These are phyloP conservation scores for Cinchona pubescens DNA, from an alignment of 257 asterid genomes.

Conservation along the genomic window DNA sequence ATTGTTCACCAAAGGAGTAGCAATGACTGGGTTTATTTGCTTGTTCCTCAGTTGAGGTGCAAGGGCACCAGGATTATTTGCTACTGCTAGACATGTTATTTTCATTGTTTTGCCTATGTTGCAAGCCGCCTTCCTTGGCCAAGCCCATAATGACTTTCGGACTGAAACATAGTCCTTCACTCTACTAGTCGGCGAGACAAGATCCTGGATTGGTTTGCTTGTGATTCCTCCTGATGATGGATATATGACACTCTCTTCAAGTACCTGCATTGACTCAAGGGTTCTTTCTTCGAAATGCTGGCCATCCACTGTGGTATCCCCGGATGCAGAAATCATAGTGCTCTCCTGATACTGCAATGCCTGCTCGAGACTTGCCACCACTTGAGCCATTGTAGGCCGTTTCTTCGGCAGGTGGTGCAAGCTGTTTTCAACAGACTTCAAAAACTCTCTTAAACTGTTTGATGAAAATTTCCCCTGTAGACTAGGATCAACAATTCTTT, in stretches of 20 bases:
- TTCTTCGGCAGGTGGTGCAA: conserved; percentile 12
- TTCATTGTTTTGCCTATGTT: neutral
- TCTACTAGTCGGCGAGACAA: neutral
- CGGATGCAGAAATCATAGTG: neutral
- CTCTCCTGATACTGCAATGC: neutral
- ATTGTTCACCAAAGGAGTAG: too few species aligned
- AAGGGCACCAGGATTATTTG: too few species aligned
- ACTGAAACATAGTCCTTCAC: neutral
- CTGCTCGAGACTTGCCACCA: conserved; percentile 11
- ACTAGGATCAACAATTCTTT: neutral
- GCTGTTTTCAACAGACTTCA: conserved; percentile 4
- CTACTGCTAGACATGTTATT: neutral
- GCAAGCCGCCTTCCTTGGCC: neutral
- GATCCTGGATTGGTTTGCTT: neutral
- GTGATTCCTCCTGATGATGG: neutral
- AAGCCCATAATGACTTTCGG: neutral
- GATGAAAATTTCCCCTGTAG: neutral
- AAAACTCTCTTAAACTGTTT: conserved; percentile 11
- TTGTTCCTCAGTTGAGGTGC: too few species aligned
- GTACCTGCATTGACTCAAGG: neutral
- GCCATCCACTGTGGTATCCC: neutral
- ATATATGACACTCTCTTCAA: neutral
- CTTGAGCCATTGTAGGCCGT: conserved; percentile 29
- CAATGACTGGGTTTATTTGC: too few species aligned
- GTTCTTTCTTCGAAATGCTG: neutral